phyloP scores from a whole-genome alignment of 2,329 filamentous ascomycete species.

The Sporothrix luriei region DNA sequence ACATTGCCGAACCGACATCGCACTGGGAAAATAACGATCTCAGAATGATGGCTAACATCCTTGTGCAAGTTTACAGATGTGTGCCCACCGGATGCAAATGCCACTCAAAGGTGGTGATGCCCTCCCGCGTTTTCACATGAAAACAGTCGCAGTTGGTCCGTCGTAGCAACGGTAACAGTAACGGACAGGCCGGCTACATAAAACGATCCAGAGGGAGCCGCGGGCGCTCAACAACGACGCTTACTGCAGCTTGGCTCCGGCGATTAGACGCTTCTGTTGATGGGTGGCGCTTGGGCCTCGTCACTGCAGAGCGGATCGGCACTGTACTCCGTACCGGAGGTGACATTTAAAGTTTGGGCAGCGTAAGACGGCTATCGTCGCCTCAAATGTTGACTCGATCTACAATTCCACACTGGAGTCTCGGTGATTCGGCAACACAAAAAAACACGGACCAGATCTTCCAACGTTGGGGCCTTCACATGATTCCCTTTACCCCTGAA shows the following conservation, averaged over 20 bases:
- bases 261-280: neutral
- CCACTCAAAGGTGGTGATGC: neutral
- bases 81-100: neutral
- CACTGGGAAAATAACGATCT: neutral
- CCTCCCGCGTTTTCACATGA: neutral
- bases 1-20: conserved; percentile 6
- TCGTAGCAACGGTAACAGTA: neutral
- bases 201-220: neutral
- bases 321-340: neutral
- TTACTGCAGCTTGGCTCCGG: neutral
- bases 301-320: neutral
- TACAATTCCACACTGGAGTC: too few relatives aligned
- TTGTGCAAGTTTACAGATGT: neutral
- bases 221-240: too few relatives aligned
- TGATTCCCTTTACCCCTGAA: conserved; percentile 9
- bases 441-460: neutral
- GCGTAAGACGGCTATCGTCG: conserved; percentile 24
- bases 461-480: neutral
- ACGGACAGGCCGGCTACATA: conserved; percentile 3
- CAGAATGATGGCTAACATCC: neutral
- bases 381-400: neutral
- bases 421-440: neutral
- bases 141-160: neutral
- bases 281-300: too few relatives aligned
- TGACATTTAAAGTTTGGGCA: neutral